Conservation (phyloP, 371 early-diverging fungal genomes). For the Coemansia sp. region DNA sequence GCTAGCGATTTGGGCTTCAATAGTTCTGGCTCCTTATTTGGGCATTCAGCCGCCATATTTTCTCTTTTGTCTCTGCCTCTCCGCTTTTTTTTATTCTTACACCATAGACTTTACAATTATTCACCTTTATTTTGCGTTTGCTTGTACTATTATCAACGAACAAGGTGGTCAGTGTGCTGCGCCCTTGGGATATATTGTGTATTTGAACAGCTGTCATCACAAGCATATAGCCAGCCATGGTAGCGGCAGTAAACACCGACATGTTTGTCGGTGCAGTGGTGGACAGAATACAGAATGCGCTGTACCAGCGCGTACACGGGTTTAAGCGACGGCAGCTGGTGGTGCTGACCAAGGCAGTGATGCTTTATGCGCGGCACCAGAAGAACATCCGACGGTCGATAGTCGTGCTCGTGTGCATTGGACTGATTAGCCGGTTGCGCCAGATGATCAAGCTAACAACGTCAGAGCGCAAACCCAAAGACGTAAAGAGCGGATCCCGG, state of each 20-base stretch:
- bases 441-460: conserved; percentile 75
- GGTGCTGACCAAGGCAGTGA: conserved; percentile 31
- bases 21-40: not conserved
- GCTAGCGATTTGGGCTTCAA: too few relatives aligned
- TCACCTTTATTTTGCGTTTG: too few relatives aligned
- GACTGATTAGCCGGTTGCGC: conserved; percentile 65
- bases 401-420: conserved; percentile 76
- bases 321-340: conserved; percentile 41
- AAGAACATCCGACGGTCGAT: conserved; percentile 54
- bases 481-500: conserved; percentile 58
- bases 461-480: conserved; percentile 62
- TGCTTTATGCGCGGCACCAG: conserved; percentile 53
- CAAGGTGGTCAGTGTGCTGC: too few relatives aligned
- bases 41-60: not conserved
- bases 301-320: conserved; percentile 27
- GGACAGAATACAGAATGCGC: conserved; percentile 28
- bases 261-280: conserved; percentile 31
- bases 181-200: too few relatives aligned
- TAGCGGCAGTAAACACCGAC: conserved; percentile 34
- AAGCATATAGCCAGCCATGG: conserved; percentile 7
- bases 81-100: not conserved
- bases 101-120: not conserved
- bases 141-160: too few relatives aligned
- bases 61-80: not conserved
- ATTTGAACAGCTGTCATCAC: too few relatives aligned